Evolutionary conservation across 1,284 basidiomycete genomes (phyloP).

Genomic region (Hortiboletus rubellus): DNA sequence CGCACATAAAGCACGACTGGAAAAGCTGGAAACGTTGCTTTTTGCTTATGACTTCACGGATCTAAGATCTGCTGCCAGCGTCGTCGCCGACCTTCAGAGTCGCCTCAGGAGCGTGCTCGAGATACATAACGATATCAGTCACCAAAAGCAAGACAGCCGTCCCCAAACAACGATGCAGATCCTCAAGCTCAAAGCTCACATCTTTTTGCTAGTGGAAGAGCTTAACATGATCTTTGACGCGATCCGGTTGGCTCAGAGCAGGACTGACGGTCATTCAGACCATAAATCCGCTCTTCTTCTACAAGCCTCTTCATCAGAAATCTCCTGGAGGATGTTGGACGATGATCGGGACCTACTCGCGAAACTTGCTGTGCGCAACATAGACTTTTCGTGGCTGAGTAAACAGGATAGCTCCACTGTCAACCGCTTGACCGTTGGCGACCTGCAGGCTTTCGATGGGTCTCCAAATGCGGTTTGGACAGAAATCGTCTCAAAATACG

Average conservation of each 20-base stretch:
- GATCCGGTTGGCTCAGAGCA: conserved; percentile 80
- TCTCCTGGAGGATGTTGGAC: conserved; percentile 95
- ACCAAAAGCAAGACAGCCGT: conserved; percentile 39
- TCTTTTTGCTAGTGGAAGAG: conserved; percentile 75
- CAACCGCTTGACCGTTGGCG: conserved; percentile 75
- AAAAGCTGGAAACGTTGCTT: conserved; percentile 81
- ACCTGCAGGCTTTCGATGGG: conserved; percentile 88
- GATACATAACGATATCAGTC: conserved; percentile 55
- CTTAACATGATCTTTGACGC: conserved; percentile 89
- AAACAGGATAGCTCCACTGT: conserved; percentile 88
- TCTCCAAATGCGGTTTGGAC: conserved; percentile 83
- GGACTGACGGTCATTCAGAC: conserved; percentile 67
- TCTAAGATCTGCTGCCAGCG: conserved; percentile 61
- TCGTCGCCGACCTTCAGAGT: conserved; percentile 75
- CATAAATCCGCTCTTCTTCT: conserved; percentile 83
- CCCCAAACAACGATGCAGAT: conserved; percentile 55
- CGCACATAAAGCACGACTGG: conserved; percentile 72
- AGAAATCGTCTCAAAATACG: conserved; percentile 82
- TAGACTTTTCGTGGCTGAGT: conserved; percentile 83
- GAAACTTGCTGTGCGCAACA: conserved; percentile 81
- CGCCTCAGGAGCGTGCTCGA: conserved; percentile 72
- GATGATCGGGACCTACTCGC: conserved; percentile 73
- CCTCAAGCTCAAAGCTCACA: conserved; percentile 76
- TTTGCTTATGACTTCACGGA: conserved; percentile 93
- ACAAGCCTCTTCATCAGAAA: conserved; percentile 81